Evolutionary conservation across 108 stramenopile genomes (phyloP).

Genomic region (Stephanodiscus minutulus): DNA sequence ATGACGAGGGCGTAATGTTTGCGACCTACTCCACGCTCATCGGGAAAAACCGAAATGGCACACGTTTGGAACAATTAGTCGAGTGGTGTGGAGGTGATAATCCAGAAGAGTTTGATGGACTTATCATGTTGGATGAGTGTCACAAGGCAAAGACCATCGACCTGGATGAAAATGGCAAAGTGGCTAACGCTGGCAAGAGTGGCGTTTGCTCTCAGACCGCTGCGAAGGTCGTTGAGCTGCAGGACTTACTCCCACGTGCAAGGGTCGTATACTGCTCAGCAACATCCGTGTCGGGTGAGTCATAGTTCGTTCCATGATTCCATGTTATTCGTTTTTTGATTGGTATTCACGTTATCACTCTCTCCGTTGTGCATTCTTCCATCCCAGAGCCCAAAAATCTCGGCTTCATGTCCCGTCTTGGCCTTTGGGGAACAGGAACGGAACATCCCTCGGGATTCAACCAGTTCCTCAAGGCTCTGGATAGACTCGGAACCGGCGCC

Average conservation of each 20-base stretch:
- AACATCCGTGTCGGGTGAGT: conserved; percentile 54
- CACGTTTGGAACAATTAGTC: conserved; percentile 61
- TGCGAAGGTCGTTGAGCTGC: conserved; percentile 63
- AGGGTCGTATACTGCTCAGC: conserved; percentile 73
- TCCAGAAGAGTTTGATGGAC: conserved; percentile 51
- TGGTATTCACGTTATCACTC: too few relatives aligned
- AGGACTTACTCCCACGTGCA: conserved; percentile 66
- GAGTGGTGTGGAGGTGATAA: conserved; percentile 37
- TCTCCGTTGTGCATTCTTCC: background rate
- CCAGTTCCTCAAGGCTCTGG: conserved; percentile 55
- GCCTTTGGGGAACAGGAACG: conserved; percentile 59
- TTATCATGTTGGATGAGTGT: conserved; percentile 59
- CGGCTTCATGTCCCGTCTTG: conserved; percentile 73
- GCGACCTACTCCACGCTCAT: conserved; percentile 52
- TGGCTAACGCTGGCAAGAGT: conserved; percentile 28
- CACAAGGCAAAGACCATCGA: conserved; percentile 39
- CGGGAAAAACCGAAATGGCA: conserved; percentile 24
- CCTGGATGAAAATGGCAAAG: conserved; percentile 39
- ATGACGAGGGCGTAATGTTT: conserved; percentile 59
- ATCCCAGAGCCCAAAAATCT: conserved; percentile 61
- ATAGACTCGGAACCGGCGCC: conserved; percentile 59
- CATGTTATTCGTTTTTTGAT: too few relatives aligned
- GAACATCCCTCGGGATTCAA: conserved; percentile 53
- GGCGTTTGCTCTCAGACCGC: conserved; percentile 45
- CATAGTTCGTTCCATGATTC: too few relatives aligned